These are phyloP conservation scores for Elsinoe fawcettii DNA, from an alignment of 2,329 filamentous ascomycete genomes.

Conservation along the genomic window DNA sequence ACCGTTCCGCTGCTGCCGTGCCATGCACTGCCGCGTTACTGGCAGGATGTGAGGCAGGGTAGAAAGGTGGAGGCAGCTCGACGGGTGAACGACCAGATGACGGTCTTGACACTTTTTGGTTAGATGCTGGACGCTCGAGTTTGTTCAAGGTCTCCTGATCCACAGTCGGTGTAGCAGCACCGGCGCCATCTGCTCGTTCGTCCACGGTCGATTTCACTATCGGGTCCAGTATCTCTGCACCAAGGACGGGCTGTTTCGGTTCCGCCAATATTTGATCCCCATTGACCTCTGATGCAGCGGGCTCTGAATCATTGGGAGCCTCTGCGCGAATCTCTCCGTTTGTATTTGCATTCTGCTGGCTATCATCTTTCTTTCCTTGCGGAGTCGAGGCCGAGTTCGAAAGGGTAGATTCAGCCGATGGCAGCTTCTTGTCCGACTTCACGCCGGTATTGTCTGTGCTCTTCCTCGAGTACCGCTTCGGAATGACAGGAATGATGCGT, in stretches of 20 bases:
- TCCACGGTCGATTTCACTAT: not conserved
- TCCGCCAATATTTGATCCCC: not conserved
- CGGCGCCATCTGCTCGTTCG: not conserved
- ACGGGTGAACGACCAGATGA: slow-evolving; percentile 6
- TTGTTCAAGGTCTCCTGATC: not conserved
- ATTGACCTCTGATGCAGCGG: not conserved
- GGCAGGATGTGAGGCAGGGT: slow-evolving; percentile 4
- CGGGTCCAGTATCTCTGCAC: not conserved
- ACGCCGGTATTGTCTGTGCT: not conserved
- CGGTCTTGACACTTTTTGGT: not conserved
- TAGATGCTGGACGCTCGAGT: not conserved
- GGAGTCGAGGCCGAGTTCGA: not conserved
- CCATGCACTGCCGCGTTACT: not conserved
- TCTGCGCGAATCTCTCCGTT: not conserved
- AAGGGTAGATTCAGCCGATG: not conserved
- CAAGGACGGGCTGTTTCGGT: not conserved
- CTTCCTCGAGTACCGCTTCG: slow-evolving; percentile 1
- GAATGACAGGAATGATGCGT: slow-evolving; percentile 13
- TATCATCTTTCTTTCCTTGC: not conserved
- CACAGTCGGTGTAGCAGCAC: not conserved
- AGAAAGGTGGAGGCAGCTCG: slow-evolving; percentile 12
- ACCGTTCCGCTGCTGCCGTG: not conserved
- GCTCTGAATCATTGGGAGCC: not conserved
- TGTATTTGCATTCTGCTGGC: not conserved
- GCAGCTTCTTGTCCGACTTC: not conserved